Percentiles rank a stretch among this genome's conserved stretches.
Evolutionary conservation across 805 yeast genomes (phyloP).

Genomic region (Wickerhamomyces strasburgensis): DNA sequence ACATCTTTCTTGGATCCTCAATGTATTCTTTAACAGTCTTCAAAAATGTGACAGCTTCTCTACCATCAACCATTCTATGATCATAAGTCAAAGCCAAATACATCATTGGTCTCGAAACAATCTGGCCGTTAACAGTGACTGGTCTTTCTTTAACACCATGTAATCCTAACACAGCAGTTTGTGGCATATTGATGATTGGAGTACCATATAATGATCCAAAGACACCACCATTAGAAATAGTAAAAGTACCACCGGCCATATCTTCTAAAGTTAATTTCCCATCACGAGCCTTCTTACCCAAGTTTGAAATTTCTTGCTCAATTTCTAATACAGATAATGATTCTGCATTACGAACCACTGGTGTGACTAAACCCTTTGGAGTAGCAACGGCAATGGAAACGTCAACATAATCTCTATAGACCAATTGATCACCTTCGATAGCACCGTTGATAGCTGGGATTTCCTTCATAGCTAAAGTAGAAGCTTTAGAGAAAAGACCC

Average conservation of each 20-base stretch:
- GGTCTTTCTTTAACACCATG: slow-evolving; percentile 98
- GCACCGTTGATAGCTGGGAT: slow-evolving; percentile 94
- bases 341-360: slow-evolving; percentile 96
- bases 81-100: slow-evolving; percentile 97
- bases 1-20: slow-evolving; percentile 99
- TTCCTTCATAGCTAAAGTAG: slow-evolving; percentile 87
- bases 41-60: slow-evolving; percentile 97
- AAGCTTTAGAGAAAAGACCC: slow-evolving; percentile 97
- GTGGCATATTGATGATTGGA: slow-evolving; percentile 97
- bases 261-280: slow-evolving; percentile 95
- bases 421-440: slow-evolving; percentile 90
- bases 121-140: slow-evolving; percentile 91
- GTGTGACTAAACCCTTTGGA: slow-evolving; percentile 98
- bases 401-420: slow-evolving; percentile 94
- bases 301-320: slow-evolving; percentile 74
- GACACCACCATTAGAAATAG: slow-evolving; percentile 98
- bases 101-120: slow-evolving; percentile 99
- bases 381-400: slow-evolving; percentile 97
- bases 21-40: slow-evolving; percentile 94
- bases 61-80: slow-evolving; percentile 96
- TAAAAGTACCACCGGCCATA: slow-evolving; percentile 99
- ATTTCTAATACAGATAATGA: slow-evolving; percentile 81
- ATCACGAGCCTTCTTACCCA: slow-evolving; percentile 94
- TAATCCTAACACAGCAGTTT: slow-evolving; percentile 95
- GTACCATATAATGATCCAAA: slow-evolving; percentile 98